phyloP scores from a whole-genome alignment of 2,329 filamentous ascomycete species.

The Claviceps arundinis region DNA sequence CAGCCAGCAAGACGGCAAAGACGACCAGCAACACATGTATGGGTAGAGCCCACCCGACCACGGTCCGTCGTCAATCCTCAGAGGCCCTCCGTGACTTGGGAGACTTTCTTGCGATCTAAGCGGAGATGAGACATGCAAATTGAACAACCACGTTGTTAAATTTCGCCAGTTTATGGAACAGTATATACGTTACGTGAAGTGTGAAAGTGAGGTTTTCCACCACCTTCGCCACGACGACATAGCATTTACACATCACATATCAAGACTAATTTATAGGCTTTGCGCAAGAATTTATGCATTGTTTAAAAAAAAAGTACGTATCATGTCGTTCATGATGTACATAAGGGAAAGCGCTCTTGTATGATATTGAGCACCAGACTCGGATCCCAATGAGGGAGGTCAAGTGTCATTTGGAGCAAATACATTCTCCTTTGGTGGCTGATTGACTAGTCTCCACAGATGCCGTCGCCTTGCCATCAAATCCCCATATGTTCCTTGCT shows the following conservation, averaged over 20 bases:
- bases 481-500: slow-evolving; percentile 52
- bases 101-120: slow-evolving; percentile 14
- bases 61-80: slow-evolving; percentile 4
- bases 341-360: background rate
- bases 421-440: background rate
- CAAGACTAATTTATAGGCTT: background rate
- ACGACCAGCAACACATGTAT: slow-evolving; percentile 5
- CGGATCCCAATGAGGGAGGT: background rate
- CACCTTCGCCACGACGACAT: slow-evolving; percentile 1
- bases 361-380: background rate
- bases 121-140: slow-evolving; percentile 8
- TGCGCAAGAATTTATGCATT: background rate
- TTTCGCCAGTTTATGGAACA: too few relatives aligned
- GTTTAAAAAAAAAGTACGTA: background rate
- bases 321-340: background rate
- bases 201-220: background rate
- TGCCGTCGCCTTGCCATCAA: slow-evolving; percentile 33
- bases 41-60: slow-evolving; percentile 12
- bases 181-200: background rate
- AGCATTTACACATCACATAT: background rate
- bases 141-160: background rate
- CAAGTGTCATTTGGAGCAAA: background rate
- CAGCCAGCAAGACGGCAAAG: slow-evolving; percentile 6
- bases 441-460: slow-evolving; percentile 34
- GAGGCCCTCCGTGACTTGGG: slow-evolving; percentile 10